Base-by-base conservation (phyloP, 2,329 filamentous ascomycete genomes). In the Trichoderma aggressivum region DNA sequence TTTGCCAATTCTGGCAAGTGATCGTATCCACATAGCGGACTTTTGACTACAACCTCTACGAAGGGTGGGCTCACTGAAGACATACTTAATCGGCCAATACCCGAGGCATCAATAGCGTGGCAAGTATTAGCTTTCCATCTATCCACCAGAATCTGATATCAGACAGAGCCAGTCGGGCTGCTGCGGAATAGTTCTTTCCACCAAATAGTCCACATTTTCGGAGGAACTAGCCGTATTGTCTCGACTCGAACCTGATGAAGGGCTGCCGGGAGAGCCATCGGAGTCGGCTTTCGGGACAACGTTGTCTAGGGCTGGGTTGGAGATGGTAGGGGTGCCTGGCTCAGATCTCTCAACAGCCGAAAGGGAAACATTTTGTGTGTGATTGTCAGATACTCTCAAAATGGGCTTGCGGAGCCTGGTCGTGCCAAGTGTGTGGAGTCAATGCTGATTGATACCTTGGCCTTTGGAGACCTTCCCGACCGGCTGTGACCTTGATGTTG, bases 241-340 rank as follows among this genome's bases (percentile, higher is more conserved):
- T 36, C 30, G 66, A 53, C 56, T 61, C 39, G 53, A 26, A 61
- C 28, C 18, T 61, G 28, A 61, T 28, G 34, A 21, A 34, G 30
- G 30, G 50, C 14, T 34, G 56, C 28, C 56, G 65, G 55, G 55
- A 53, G 6, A 47, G 6, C 12, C 58, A 28, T 64, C 68, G 68
- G 68, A 70, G 68, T 64, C 68, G 68, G 68, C 28, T 59, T 58
- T 70, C 68, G 68, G 68, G 50, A 21, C 68, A 70, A 70, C 68
- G 28, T 70, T 64, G 66, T 28, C 24, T 36, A 61, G 47, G 56
- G 56, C 66, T 60, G 43, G 56, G 55, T n/a, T 30, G 34, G 64
- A 59, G 55, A 36, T 10, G 36, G 66, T 69, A 69, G 66, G 66
- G 66, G 56, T 69, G 21, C 53, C 66, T 36, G 36, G 66, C 66